Conservation (phyloP, 148 eudicot genomes). For the Spergularia marina region DNA sequence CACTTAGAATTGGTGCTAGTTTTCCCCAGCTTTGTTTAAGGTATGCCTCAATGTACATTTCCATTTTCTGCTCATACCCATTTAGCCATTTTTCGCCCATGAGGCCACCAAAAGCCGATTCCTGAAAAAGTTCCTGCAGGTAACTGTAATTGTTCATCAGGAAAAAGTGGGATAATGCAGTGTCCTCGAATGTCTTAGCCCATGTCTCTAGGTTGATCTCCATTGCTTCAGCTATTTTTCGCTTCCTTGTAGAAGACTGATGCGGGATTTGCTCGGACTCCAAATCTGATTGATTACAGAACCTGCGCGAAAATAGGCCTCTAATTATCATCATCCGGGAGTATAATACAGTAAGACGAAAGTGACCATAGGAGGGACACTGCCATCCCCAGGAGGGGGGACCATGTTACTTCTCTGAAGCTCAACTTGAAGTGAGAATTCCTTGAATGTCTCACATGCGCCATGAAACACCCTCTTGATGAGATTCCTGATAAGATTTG, state of each 20-base stretch:
- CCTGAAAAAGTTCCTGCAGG: constrained; percentile 42
- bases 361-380: constrained; percentile 62
- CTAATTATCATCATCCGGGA: constrained; percentile 54
- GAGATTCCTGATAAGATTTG: constrained; percentile 61
- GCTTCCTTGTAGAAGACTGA: constrained; percentile 37
- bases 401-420: constrained; percentile 41
- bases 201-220: constrained; percentile 67
- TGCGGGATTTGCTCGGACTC: constrained; percentile 30
- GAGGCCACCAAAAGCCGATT: constrained; percentile 53
- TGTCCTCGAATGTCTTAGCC: constrained; percentile 56
- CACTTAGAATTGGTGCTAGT: constrained; percentile 46
- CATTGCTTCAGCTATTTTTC: constrained; percentile 45
- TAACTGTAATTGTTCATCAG: constrained; percentile 76
- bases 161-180: constrained; percentile 51
- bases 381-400: constrained; percentile 52
- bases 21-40: constrained; percentile 71
- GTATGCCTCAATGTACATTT: constrained; percentile 40
- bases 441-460: constrained; percentile 63
- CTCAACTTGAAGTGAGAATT: constrained; percentile 66
- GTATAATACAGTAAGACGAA: constrained; percentile 60
- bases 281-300: constrained; percentile 59
- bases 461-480: constrained; percentile 62
- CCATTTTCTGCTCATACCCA: constrained; percentile 34
- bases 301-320: constrained; percentile 43
- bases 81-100: constrained; percentile 63